Evolutionary conservation across 495 filamentous ascomycete genomes (phyloP).

Genomic region (Podospora sp.): DNA sequence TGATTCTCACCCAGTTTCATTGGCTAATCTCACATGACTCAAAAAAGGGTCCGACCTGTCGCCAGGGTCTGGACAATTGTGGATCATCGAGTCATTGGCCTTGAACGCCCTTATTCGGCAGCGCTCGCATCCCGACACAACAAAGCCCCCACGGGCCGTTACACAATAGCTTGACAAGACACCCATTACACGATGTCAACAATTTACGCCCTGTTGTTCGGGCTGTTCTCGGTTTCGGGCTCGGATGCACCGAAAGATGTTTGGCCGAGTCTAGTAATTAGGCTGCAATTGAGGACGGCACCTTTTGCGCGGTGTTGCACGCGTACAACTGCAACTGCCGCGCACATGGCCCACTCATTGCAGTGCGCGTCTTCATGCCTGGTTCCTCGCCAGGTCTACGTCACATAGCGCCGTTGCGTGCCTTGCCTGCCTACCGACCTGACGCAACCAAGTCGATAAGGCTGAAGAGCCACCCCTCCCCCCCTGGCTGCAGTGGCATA

Average conservation of each 20-base stretch:
- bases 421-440: too few relatives aligned
- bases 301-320: neutral
- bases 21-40: neutral
- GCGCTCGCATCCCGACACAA: neutral
- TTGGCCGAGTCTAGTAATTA: too few relatives aligned
- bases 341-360: neutral
- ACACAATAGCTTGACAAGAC: neutral
- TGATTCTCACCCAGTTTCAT: neutral
- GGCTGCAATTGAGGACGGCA: too few relatives aligned
- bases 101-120: neutral
- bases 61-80: neutral
- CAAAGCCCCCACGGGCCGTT: neutral
- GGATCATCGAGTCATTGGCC: neutral
- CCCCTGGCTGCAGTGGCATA: too few relatives aligned
- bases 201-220: neutral
- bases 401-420: too few relatives aligned
- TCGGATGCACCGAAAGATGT: neutral
- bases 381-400: too few relatives aligned
- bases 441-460: neutral
- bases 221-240: neutral
- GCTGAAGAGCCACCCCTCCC: neutral
- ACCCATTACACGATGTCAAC: neutral
- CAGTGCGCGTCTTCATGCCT: neutral
- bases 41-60: neutral
- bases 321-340: neutral